Base-by-base conservation (phyloP, 495 filamentous ascomycete genomes). In the Bathelium albidoporum region DNA sequence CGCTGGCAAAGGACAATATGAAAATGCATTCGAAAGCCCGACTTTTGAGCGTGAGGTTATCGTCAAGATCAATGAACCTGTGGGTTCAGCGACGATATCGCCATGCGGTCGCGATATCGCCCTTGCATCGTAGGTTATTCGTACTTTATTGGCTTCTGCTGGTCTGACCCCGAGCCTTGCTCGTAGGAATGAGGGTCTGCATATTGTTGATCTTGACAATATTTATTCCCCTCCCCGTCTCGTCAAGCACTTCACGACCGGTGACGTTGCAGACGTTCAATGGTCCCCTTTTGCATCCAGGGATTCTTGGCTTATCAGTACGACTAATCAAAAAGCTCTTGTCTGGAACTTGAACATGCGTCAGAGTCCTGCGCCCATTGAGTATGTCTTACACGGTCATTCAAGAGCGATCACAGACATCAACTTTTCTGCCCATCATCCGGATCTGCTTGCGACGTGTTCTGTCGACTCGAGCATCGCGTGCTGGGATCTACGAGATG, bases 181-280 rank as follows among this genome's bases (percentile, higher is more conserved):
- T 29, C 49, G 36, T 69, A 85, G 83, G n/a, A 83, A 83, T 28
- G 81, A 93, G 66, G 93, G 92, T 29, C 83, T 97, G 36, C 87
- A 94, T 75, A 89, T 97, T 69, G 91, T 97, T 62, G 93, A 97
- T 66, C 82, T 97, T 49, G 93, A 97, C 75, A 91, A 85, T 16
- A 91, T 91, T 16, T 93, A 90, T 74, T 93, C 87, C 59, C 89
- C 89, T 16, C 93, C 93, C 34, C 86, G 91, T 14, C 85, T 92
- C 70, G 84, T 97, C 29, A 86, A 87, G 65, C 89, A 96, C 72
- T 86, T 89, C 41, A 87, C 90, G 9, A 87, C 89, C n/a, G 96
- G 92, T 90, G 85, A 95, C 59, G 92, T 97, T 3, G 90, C 92
- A n/a, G 93, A 97, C 74, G 93, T 97, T 44, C 93, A 97, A 74